A percentile compares a stretch with the other conserved stretches of the same genome.
These are phyloP conservation scores for Capronia epimyces DNA, from an alignment of 2,329 filamentous ascomycete genomes.

Conservation along the genomic window DNA sequence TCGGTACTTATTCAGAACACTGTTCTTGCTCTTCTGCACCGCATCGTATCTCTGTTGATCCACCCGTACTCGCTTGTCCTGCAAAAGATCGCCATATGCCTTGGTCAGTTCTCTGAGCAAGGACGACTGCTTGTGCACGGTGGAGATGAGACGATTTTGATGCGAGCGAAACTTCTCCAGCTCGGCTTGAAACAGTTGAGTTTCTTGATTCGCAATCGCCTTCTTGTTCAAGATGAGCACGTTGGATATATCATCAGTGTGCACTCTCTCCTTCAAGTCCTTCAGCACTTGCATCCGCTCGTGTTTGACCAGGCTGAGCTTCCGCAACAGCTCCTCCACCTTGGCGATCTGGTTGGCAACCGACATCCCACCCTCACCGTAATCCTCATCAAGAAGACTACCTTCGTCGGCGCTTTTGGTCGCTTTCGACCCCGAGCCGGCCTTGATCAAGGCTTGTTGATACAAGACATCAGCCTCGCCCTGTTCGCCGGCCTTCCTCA, in stretches of 20 bases:
- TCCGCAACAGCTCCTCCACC: conserved; percentile 87
- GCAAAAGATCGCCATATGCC: conserved; percentile 78
- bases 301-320: conserved; percentile 83
- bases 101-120: conserved; percentile 91
- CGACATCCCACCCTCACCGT: conserved; percentile 70
- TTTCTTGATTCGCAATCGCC: conserved; percentile 84
- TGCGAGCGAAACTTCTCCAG: conserved; percentile 95
- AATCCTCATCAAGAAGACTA: conserved; percentile 85
- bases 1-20: conserved; percentile 81
- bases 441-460: conserved; percentile 76
- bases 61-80: conserved; percentile 86
- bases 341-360: conserved; percentile 83
- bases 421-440: conserved; percentile 57
- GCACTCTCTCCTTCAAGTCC: conserved; percentile 93
- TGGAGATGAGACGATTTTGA: conserved; percentile 83
- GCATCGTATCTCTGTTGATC: conserved; percentile 94
- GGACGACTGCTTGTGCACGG: conserved; percentile 89
- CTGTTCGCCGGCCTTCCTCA: conserved; percentile 80
- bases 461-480: conserved; percentile 86
- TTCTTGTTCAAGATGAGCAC: conserved; percentile 98
- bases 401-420: conserved; percentile 59
- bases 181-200: conserved; percentile 87
- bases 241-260: conserved; percentile 91
- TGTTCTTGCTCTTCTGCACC: conserved; percentile 74
- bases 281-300: conserved; percentile 89